phyloP scores from a whole-genome alignment of 2,329 filamentous ascomycete genomes.

The Arthrinium phaeospermum region DNA sequence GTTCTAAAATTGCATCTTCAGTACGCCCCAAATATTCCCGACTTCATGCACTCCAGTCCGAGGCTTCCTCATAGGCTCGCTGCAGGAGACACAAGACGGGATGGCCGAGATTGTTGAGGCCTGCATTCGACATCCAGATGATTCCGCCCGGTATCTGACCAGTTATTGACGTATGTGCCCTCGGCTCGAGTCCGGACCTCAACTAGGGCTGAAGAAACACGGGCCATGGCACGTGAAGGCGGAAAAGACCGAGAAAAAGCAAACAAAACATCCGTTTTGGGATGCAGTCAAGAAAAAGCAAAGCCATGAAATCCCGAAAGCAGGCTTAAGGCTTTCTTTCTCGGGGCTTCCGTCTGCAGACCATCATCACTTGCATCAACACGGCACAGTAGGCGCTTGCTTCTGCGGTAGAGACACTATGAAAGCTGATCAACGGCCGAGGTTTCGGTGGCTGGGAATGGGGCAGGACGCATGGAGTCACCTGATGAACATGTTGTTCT shows the following conservation, averaged over 20 bases:
- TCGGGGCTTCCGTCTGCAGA: not conserved
- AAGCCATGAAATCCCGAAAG: not conserved
- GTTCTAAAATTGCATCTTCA: no score
- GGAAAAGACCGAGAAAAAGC: not conserved
- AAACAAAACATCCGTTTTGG: not conserved
- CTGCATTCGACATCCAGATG: not conserved
- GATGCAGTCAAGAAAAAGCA: not conserved
- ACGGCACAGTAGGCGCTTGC: not conserved
- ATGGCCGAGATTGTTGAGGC: not conserved
- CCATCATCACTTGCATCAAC: not conserved
- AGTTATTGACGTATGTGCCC: not conserved
- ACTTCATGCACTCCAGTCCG: no score
- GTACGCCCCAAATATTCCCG: slow-evolving; percentile 55
- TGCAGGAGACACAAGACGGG: not conserved
- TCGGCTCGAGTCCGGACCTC: not conserved
- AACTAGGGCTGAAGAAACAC: not conserved
- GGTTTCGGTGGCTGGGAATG: not conserved
- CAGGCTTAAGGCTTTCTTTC: not conserved
- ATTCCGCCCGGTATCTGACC: not conserved
- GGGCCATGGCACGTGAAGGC: not conserved
- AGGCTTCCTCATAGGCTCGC: not conserved
- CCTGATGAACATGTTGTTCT: not conserved
- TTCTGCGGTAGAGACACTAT: not conserved
- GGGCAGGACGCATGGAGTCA: not conserved
- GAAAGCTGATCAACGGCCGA: not conserved